These are phyloP conservation scores for Solanum arcanum DNA, from an alignment of 257 asterid species.

Conservation along the genomic window DNA sequence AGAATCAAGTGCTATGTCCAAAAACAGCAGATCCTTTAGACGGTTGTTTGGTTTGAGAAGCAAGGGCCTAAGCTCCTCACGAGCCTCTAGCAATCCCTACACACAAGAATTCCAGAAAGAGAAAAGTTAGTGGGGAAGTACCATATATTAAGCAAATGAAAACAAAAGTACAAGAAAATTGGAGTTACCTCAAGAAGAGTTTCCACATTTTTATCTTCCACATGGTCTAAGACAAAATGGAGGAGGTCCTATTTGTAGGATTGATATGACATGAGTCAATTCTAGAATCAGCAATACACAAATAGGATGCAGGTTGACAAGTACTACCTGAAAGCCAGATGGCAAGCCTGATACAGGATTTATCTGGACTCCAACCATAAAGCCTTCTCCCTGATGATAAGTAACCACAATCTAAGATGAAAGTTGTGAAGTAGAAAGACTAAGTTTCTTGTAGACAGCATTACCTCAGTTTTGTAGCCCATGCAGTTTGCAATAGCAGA, in stretches of 20 bases:
- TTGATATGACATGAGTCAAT: background rate
- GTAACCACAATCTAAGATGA: background rate
- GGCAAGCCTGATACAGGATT: constrained; percentile 98
- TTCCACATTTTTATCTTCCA: constrained; percentile 88
- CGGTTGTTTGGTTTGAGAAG: constrained; percentile 65
- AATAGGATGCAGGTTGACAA: background rate
- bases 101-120: background rate
- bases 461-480: constrained; percentile 89
- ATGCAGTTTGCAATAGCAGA: constrained; percentile 87
- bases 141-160: background rate
- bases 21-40: constrained; percentile 83
- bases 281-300: background rate
- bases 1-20: constrained; percentile 94
- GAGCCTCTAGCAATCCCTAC: constrained; percentile 95
- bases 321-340: constrained; percentile 68
- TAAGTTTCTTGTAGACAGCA: background rate
- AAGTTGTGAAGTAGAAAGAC: background rate
- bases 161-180: constrained; percentile 5
- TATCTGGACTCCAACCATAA: constrained; percentile 96
- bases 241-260: constrained; percentile 64
- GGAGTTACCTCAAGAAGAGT: constrained; percentile 79
- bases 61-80: constrained; percentile 90
- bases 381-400: constrained; percentile 81
- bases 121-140: background rate
- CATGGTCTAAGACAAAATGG: constrained; percentile 57